These are phyloP conservation scores for Athelia psychrophila DNA, from an alignment of 1,284 basidiomycete species.

Conservation along the genomic window DNA sequence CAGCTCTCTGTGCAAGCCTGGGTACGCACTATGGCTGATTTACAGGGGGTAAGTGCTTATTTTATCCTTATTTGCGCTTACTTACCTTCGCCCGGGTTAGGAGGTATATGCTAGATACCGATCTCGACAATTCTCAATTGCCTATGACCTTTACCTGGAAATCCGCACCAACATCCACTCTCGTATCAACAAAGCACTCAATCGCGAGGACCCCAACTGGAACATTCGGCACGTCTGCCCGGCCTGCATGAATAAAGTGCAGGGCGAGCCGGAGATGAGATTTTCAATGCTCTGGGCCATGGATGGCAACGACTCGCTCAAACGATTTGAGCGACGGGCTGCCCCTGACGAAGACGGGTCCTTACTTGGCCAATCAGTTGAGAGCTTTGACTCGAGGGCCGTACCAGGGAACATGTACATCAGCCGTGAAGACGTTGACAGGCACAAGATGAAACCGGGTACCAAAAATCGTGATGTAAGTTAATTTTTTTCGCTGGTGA, in stretches of 20 bases:
- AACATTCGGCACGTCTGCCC: constrained; percentile 3
- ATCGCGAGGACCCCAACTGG: constrained; percentile 6
- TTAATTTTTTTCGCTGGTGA: neutral
- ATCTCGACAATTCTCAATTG: constrained; percentile 7
- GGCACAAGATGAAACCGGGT: neutral
- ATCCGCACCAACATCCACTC: constrained; percentile 1
- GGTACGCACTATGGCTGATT: constrained; percentile 10
- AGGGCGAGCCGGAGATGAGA: neutral
- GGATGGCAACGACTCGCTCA: constrained; percentile 9
- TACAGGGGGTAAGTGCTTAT: constrained; percentile 5
- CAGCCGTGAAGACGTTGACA: constrained; percentile 6
- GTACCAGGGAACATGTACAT: constrained; percentile 6
- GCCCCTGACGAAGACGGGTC: neutral
- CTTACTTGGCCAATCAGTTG: neutral
- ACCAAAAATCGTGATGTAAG: neutral
- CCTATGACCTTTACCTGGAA: constrained; percentile 7
- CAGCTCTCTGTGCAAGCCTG: constrained; percentile 11
- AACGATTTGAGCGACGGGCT: neutral
- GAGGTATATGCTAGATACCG: constrained; percentile 5
- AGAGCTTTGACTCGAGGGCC: neutral
- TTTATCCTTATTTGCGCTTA: constrained; percentile 7
- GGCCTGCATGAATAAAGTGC: constrained; percentile 9
- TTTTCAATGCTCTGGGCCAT: constrained; percentile 2
- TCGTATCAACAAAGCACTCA: constrained; percentile 3
- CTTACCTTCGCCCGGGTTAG: constrained; percentile 1